A percentile compares a stretch with the other conserved stretches of the same genome.
These are phyloP conservation scores for Calonectria hawksworthii DNA, from an alignment of 2,329 filamentous ascomycete species.

Conservation along the genomic window DNA sequence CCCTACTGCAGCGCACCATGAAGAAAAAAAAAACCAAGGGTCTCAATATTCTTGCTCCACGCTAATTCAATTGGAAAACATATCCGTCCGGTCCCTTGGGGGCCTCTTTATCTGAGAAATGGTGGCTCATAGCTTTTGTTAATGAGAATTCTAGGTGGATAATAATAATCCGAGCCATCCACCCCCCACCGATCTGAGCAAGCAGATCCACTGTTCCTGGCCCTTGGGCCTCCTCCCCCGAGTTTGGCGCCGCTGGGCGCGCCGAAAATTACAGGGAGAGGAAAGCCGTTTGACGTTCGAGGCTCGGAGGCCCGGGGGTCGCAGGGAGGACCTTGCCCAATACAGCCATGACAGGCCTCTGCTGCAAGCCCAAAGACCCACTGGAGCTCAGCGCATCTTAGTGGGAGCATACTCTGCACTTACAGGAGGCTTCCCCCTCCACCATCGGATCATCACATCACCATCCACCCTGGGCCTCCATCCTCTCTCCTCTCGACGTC, in stretches of 20 bases:
- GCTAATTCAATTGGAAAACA: not conserved
- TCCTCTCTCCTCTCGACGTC: conserved; percentile 20
- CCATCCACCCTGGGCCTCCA: conserved; percentile 9
- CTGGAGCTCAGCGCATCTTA: conserved; percentile 36
- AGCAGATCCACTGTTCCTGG: conserved; percentile 9
- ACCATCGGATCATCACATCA: conserved; percentile 44
- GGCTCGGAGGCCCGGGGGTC: not conserved
- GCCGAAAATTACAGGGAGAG: conserved; percentile 10
- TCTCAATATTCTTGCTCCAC: not conserved
- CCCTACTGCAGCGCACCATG: not conserved
- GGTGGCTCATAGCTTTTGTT: conserved; percentile 13
- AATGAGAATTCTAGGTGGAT: not conserved
- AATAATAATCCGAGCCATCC: not conserved
- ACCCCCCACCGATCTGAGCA: conserved; percentile 14
- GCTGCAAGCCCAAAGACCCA: conserved; percentile 27
- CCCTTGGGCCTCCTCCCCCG: not conserved
- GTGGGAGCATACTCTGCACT: conserved; percentile 17
- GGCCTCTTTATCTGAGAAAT: conserved; percentile 3
- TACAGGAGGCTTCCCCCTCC: conserved; percentile 17
- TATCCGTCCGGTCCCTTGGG: not conserved
- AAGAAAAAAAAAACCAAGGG: not conserved
- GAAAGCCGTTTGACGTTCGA: conserved; percentile 19
- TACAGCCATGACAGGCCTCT: not conserved
- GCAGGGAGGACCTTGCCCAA: conserved; percentile 9
- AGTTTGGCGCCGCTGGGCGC: not conserved